Percentiles rank a stretch among this genome's conserved stretches.
Evolutionary conservation across 2,329 filamentous ascomycete genomes (phyloP).

Genomic region (Myriosclerotinia curreyana): DNA sequence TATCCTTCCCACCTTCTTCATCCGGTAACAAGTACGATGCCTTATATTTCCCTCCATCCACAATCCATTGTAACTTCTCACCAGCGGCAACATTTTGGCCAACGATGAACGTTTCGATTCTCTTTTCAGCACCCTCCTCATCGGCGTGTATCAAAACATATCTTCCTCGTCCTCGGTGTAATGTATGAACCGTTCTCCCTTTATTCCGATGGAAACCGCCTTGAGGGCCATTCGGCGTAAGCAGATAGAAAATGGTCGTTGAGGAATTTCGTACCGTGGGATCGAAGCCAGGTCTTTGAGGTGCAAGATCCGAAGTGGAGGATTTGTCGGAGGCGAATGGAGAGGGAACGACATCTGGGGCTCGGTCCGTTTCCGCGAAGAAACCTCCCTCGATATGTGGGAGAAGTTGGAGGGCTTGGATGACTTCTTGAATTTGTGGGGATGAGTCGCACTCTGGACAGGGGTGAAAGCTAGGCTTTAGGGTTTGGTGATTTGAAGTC

Average conservation of each 20-base stretch:
- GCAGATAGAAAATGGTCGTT: constrained; percentile 63
- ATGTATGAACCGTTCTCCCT: constrained; percentile 60
- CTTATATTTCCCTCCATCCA: constrained; percentile 67
- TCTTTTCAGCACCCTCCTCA: constrained; percentile 43
- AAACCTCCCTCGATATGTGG: constrained; percentile 64
- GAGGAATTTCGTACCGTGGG: constrained; percentile 50
- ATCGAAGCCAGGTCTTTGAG: constrained; percentile 42
- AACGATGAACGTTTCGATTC: constrained; percentile 63
- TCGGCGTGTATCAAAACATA: constrained; percentile 64
- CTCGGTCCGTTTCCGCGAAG: constrained; percentile 59
- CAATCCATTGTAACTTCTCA: constrained; percentile 65
- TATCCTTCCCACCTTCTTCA: constrained; percentile 38
- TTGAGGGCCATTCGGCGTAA: constrained; percentile 54
- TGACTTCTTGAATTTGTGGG: constrained; percentile 40
- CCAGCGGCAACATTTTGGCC: constrained; percentile 55
- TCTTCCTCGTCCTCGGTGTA: constrained; percentile 59
- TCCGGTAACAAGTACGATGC: constrained; percentile 57
- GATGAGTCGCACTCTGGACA: constrained; percentile 37
- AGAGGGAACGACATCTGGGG: constrained; percentile 51
- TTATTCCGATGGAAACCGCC: constrained; percentile 63
- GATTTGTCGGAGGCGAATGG: constrained; percentile 49
- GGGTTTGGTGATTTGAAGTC: constrained; percentile 9
- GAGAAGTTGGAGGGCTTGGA: constrained; percentile 48
- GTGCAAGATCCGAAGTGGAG: constrained; percentile 40
- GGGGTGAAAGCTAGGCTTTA: constrained; percentile 34